Evolutionary conservation across 805 yeast genomes (phyloP).

Genomic region (Teunomyces funiuensis): DNA sequence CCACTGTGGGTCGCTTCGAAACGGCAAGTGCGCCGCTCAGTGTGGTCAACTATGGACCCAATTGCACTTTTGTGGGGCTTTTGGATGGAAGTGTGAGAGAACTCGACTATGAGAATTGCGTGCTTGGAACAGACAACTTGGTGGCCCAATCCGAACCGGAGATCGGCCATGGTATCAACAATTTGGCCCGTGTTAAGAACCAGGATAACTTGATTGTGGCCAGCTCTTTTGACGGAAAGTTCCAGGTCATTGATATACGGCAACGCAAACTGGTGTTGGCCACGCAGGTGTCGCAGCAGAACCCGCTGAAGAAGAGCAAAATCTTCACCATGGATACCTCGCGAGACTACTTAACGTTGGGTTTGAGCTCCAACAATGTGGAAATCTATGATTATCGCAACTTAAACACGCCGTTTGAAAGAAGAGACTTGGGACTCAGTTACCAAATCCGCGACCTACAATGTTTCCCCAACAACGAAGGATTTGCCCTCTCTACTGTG

Average conservation of each 20-base stretch:
- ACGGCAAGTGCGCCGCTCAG: constrained; percentile 25
- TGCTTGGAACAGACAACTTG: constrained; percentile 2
- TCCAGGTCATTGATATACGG: constrained; percentile 49
- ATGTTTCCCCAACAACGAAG: constrained; percentile 53
- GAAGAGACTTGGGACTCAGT: constrained; percentile 63
- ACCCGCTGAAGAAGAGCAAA: constrained; percentile 33
- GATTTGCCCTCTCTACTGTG: constrained; percentile 68
- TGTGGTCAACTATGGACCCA: constrained; percentile 26
- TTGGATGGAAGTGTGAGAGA: constrained; percentile 55
- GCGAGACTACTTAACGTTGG: constrained; percentile 47
- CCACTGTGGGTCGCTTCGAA: constrained; percentile 8
- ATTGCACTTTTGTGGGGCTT: constrained; percentile 45
- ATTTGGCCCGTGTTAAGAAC: constrained; percentile 10
- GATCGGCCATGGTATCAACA: constrained; percentile 16
- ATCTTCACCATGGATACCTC: constrained; percentile 63
- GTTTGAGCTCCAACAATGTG: constrained; percentile 51
- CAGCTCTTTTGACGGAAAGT: constrained; percentile 62
- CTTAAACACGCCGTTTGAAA: constrained; percentile 43
- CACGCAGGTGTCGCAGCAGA: constrained; percentile 18
- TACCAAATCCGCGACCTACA: constrained; percentile 61
- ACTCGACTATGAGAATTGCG: constrained; percentile 46
- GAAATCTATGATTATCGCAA: constrained; percentile 59
- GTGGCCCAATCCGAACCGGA: not conserved
- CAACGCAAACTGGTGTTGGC: constrained; percentile 10
- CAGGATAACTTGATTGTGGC: constrained; percentile 29